Conservation (phyloP, 768 basidiomycete genomes). For the Austroboletus eburneus region DNA sequence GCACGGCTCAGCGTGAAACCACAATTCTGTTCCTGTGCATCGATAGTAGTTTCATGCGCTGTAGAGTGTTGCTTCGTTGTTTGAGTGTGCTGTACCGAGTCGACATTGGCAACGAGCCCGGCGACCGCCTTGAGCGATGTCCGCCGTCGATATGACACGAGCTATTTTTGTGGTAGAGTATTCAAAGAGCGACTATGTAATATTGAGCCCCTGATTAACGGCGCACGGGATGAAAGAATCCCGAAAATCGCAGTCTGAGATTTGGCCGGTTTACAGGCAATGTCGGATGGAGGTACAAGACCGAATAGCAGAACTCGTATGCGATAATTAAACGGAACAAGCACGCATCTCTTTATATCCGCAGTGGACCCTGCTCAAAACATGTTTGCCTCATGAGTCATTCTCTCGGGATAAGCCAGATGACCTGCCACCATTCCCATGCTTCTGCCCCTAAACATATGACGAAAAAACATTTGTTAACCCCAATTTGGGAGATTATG, state of each 20-base stretch:
- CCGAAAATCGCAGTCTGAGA: not conserved
- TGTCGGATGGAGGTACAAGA: not conserved
- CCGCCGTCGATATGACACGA: constrained; percentile 15
- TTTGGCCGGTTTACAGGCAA: not conserved
- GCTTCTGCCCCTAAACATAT: too few species aligned
- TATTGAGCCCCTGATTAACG: not conserved
- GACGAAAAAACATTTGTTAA: not conserved
- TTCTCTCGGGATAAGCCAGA: too few species aligned
- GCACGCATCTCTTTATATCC: constrained; percentile 8
- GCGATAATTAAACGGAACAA: too few species aligned
- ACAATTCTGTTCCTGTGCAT: constrained; percentile 1
- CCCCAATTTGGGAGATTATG: not conserved
- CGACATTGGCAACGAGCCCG: too few species aligned
- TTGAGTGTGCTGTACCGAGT: constrained; percentile 10
- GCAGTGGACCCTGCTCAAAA: not conserved
- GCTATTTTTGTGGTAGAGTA: not conserved
- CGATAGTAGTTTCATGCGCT: constrained; percentile 10
- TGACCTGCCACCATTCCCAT: too few species aligned
- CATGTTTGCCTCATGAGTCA: too few species aligned
- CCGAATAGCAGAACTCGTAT: too few species aligned
- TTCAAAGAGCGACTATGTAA: not conserved
- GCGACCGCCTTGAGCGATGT: constrained; percentile 6
- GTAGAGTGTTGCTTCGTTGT: constrained; percentile 5
- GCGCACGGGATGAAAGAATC: not conserved
- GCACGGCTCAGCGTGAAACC: constrained; percentile 2